Base-by-base conservation (phyloP, 2,329 filamentous ascomycete species). In the Teratosphaeria zuluensis region DNA sequence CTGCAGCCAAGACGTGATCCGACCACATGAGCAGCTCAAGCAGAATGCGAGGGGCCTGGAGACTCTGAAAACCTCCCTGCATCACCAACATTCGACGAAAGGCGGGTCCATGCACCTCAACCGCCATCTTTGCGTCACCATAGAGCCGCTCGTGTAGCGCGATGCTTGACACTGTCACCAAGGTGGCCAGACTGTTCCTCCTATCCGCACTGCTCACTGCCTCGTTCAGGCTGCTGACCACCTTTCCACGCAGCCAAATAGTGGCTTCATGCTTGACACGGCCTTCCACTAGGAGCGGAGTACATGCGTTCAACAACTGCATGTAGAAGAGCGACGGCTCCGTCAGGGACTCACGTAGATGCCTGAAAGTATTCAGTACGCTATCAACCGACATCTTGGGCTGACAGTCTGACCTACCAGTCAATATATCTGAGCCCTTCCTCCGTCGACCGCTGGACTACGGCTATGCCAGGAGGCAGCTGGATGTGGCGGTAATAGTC, bases 51-150 rank as follows among this genome's bases (percentile, higher is more conserved):
- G 48, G 56, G 7, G 24, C 19, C 21, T 24, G 16, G 14, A 53
- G 48, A 3, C 7, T 32, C 14, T 52, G 28, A 14, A 52, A 2
- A 4, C 28, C 28, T 8, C 51, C 56, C n/a, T 35, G n/a, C 56
- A 53, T 35, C 3, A 14, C 48, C 24, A 42, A 28, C 30, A 57
- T 53, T 16, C 31, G 55, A n/a, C 21, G 9, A 19, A 46, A 52
- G n/a, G 55, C 55, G n/a, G 14, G 21, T 9, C 30, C 42, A 21
- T 56, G 56, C 19, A 57, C 56, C 12, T 57, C 14, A 21, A 53
- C n/a, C 11, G 56, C 46, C 12, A 53, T n/a, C 9, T 57, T 19
- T 38, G 56, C 16, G n/a, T 57, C 56, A 21, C 48, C 56, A n/a
- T 16, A 57, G 8, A 57, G 48, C 16, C 21, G 19, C 51, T 57